Evolutionary conservation across 345 rosid genomes (phyloP), one percentile per base, ranked within the genome.

Genomic region (Salix caprea): DNA sequence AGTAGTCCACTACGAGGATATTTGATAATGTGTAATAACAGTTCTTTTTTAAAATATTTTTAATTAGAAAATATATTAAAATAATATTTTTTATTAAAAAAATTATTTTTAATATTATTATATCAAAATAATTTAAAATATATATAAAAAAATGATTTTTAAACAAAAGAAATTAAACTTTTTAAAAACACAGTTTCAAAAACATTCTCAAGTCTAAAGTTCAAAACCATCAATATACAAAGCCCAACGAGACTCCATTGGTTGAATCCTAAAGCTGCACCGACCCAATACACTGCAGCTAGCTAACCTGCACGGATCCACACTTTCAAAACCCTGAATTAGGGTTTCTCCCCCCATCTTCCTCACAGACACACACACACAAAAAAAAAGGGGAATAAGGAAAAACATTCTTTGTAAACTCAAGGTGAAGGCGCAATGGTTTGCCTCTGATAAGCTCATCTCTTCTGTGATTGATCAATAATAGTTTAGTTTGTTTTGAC

Each of bases 381-480:
- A 6, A 44, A 5, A 3, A 11, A 32, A 65, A 56, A 3, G 9
- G 14, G 44, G 44, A 5, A 40, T 2, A 40, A 40, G 13, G 44
- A 10, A 40, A 40, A 40, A 40, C 44, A 10, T 2, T 40, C 62
- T 58, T 54, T 4, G 28, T 44, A 23, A 21, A 21, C 70, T 70
- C 8, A 13, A 52, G 40, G 36, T 10, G 32, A 32, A 67, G 11
- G 12, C 77, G 9, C 65, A 64, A 78, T 73, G 81, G 81, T 78
- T 67, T 42, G 73, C 10, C 23, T 56, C 2, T 5, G 26, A 3
- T 24, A 58, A 6, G 14, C 26, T 24, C 19, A 15, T 69, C 50
- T 39, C 11, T 39, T 39, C 6, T 7, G 4, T 24, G 4, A 30
- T 60, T 19, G 10, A 56, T n/a, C 1, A 3, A 58, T 26, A 56